Conservation (phyloP, 2,329 filamentous ascomycete genomes). For the Sporothrix humicola region DNA sequence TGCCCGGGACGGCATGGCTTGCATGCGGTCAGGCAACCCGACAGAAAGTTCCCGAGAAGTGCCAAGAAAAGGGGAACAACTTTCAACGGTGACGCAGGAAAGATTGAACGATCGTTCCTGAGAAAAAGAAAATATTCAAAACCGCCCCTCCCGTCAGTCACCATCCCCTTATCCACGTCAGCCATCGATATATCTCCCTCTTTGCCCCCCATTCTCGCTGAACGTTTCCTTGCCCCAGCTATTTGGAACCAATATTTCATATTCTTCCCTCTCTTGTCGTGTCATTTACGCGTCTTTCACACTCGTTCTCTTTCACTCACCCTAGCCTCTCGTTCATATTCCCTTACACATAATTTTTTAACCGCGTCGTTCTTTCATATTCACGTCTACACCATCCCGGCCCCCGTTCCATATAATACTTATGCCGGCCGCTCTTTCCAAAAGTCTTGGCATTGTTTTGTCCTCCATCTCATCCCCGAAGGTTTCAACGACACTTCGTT, state of each 20-base stretch:
- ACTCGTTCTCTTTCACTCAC: not conserved
- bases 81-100: not conserved
- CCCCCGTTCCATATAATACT: not conserved
- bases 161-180: not conserved
- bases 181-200: not conserved
- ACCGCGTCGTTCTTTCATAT: not conserved
- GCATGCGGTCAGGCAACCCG: not conserved
- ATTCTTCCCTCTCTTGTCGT: not conserved
- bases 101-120: not conserved
- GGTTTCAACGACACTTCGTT: not conserved
- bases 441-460: slow-evolving; percentile 5
- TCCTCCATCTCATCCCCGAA: not conserved
- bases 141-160: not conserved
- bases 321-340: not conserved
- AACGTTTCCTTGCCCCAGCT: not conserved
- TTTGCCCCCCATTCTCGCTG: not conserved
- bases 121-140: not conserved
- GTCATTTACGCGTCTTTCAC: not conserved
- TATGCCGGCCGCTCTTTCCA: not conserved
- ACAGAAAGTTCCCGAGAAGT: slow-evolving; percentile 3
- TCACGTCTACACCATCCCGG: not conserved
- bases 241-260: not conserved
- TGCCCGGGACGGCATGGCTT: slow-evolving; percentile 6
- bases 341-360: not conserved
- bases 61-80: not conserved